Percentiles rank a stretch among this genome's conserved stretches.
Evolutionary conservation across 495 filamentous ascomycete genomes (phyloP).

Genomic region (Rostrohypoxylon terebratum): DNA sequence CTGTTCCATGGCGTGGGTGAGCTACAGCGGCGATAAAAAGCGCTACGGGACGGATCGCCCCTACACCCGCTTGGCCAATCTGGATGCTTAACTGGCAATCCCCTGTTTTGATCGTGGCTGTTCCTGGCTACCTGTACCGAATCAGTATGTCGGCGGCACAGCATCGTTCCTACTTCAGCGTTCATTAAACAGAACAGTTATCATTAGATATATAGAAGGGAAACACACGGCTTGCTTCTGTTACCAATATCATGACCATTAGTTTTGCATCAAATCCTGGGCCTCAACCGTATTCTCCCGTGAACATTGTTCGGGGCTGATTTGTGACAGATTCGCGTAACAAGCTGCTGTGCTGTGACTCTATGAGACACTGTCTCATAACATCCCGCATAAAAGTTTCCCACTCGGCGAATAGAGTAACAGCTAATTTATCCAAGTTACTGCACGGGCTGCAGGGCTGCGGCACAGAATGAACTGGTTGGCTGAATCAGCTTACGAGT

Average conservation of each 20-base stretch:
- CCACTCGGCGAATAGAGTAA: constrained; percentile 9
- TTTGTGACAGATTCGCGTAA: constrained; percentile 10
- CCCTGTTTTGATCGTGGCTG: constrained; percentile 8
- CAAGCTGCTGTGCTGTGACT: neutral
- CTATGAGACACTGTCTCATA: constrained; percentile 30
- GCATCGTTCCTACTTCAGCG: neutral
- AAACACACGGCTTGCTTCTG: neutral
- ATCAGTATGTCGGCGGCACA: neutral
- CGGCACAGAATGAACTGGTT: constrained; percentile 19
- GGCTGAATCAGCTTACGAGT: constrained; percentile 36
- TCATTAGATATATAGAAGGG: neutral
- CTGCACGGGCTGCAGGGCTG: constrained; percentile 2
- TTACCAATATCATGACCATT: neutral
- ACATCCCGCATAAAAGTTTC: neutral
- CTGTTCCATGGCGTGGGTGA: neutral
- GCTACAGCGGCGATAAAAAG: neutral
- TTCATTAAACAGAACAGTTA: neutral
- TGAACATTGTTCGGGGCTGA: constrained; percentile 20
- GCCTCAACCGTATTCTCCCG: neutral
- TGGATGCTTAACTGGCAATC: neutral
- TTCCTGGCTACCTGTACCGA: neutral
- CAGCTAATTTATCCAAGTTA: constrained; percentile 6
- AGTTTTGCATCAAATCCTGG: neutral
- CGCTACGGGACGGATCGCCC: neutral
- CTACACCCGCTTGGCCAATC: constrained; percentile 17